These are phyloP conservation scores for Coemansia sp. DNA, from an alignment of 192 early-diverging fungal species.

Conservation along the genomic window DNA sequence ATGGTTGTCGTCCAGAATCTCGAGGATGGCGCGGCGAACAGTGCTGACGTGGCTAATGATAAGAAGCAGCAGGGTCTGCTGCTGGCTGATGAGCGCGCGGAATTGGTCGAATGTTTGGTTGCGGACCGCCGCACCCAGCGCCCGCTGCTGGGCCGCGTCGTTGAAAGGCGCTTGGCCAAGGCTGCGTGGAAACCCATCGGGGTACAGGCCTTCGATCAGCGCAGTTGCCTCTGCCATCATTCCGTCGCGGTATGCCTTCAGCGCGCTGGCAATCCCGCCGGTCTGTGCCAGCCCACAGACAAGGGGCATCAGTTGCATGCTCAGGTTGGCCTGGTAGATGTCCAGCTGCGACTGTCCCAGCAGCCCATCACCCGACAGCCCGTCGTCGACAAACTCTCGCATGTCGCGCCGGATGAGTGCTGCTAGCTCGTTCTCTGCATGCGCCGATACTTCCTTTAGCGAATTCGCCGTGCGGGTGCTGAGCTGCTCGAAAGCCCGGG, in stretches of 20 bases:
- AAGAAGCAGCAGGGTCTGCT: conserved; percentile 74
- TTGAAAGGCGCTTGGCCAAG: conserved; percentile 35
- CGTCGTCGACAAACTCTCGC: conserved; percentile 50
- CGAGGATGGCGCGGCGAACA: conserved; percentile 68
- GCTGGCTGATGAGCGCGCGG: conserved; percentile 69
- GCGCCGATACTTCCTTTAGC: conserved; percentile 15
- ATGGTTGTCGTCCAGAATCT: conserved; percentile 64
- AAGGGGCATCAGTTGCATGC: conserved; percentile 66
- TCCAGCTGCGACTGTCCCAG: conserved; percentile 32
- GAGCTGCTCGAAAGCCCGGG: conserved; percentile 33
- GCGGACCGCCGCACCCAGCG: conserved; percentile 60
- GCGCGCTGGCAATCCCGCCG: conserved; percentile 61
- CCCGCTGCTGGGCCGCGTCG: conserved; percentile 43
- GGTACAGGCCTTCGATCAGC: conserved; percentile 72
- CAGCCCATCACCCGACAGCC: conserved; percentile 29
- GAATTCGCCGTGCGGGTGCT: conserved; percentile 25
- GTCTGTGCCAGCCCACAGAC: conserved; percentile 77
- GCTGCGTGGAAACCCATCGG: conserved; percentile 36
- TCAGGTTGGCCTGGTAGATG: conserved; percentile 52
- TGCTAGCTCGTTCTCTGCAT: conserved; percentile 47
- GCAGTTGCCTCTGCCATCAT: conserved; percentile 74
- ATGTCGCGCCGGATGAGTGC: conserved; percentile 53
- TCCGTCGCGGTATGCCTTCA: conserved; percentile 77
- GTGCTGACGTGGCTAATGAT: conserved; percentile 69
- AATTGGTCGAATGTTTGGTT: conserved; percentile 87